Evolutionary conservation across 108 stramenopile species (phyloP), one percentile per base, ranked within the genome.

Genomic region (Schizochytrium sp.): DNA sequence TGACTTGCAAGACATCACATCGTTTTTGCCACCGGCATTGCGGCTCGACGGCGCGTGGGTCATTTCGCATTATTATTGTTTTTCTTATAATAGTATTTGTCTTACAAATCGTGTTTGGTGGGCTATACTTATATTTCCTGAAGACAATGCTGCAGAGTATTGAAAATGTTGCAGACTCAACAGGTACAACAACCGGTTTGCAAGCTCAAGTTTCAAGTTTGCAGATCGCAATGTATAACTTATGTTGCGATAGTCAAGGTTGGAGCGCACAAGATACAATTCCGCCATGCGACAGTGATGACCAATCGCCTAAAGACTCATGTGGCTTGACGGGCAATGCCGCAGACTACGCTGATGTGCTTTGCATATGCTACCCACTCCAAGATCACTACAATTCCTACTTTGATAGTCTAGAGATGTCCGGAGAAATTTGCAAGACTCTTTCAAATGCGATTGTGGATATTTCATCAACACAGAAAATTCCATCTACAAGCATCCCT

Each of bases 151-250:
- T 83, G 47, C 28, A n/a, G 0, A 55, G 50, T 40, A 40, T 50
- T 0, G 76, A 72, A 15, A 28, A 72, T 41, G 7, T 15, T n/a
- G 5, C 72, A 28, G 40, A 41, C 72, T 41, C 17, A 17, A 72
- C 13, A 44, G 19, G 42, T 41, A 28, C 19, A 15, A 0, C 15
- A 47, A 40, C 45, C 47, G 10, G 5, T 55, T 83, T 17, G 76
- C 19, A 8, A 12, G 42, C 0, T 69, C 0, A 53, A 83, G 53
- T n/a, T 38, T 12, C 50, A 83, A 55, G 53, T 5, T 42, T 83
- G 76, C 76, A 83, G 53, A 47, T 83, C 47, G 76, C 76, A 47
- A 83, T 83, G 76, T 83, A 19, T 53, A 83, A 83, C 47, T 2
- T 83, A 53, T 83, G 76, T 53, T 83, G 76, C 53, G 47, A 83